phyloP scores from a whole-genome alignment of 2,329 filamentous ascomycete species.

The Alternaria infectoria region DNA sequence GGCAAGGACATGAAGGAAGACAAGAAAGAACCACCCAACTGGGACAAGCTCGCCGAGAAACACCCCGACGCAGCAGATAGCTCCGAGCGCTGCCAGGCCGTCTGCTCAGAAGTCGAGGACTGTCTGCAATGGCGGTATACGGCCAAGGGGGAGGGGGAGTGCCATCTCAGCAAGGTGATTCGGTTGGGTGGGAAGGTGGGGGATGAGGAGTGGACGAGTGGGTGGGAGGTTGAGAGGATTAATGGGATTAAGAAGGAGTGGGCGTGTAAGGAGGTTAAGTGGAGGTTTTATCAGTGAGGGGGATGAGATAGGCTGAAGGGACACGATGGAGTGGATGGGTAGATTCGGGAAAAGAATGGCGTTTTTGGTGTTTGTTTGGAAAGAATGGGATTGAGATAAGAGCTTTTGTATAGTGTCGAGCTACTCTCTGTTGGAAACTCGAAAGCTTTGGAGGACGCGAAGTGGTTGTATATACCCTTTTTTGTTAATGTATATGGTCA shows the following conservation, averaged over 20 bases:
- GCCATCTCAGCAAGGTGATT: constrained; percentile 41
- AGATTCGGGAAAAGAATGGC: not conserved
- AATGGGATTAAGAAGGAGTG: constrained; percentile 24
- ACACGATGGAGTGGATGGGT: not conserved
- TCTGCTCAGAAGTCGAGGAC: constrained; percentile 36
- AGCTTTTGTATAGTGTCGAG: not conserved
- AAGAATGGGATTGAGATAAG: not conserved
- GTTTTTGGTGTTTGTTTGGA: not conserved
- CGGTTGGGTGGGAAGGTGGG: constrained; percentile 32
- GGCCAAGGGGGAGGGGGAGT: constrained; percentile 34
- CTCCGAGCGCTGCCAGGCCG: constrained; percentile 30
- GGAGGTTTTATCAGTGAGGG: constrained; percentile 35
- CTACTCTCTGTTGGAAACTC: not conserved
- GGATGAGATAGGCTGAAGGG: not conserved
- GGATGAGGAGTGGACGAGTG: constrained; percentile 38
- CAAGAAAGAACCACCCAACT: constrained; percentile 18
- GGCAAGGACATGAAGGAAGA: not conserved
- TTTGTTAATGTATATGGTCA: not conserved
- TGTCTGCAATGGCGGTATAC: constrained; percentile 49
- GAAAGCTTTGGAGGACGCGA: not conserved
- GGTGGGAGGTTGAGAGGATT: constrained; percentile 46
- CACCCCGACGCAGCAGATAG: constrained; percentile 33
- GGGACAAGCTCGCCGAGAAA: constrained; percentile 22
- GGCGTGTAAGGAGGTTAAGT: constrained; percentile 36
- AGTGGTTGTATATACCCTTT: constrained; percentile 2